Evolutionary conservation across 1,284 basidiomycete genomes (phyloP).

Genomic region (Volvariella surrecta): DNA sequence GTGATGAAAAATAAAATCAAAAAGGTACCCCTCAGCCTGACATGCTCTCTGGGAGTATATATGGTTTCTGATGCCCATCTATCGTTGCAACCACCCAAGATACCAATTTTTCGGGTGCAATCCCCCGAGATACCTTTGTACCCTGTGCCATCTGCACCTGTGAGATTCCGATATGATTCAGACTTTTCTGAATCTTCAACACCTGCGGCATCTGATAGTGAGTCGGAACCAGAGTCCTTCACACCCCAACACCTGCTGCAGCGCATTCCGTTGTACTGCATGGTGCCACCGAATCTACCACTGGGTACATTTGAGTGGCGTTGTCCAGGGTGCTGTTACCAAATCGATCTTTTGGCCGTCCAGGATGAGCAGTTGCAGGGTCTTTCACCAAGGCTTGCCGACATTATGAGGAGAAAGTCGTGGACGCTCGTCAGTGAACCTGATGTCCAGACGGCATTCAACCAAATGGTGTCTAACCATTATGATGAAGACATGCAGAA

Average conservation of each 20-base stretch:
- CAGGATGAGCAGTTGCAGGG: constrained; percentile 11
- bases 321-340: constrained; percentile 17
- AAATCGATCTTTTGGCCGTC: constrained; percentile 21
- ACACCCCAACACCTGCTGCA: constrained; percentile 7
- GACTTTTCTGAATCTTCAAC: constrained; percentile 45
- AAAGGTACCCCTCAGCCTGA: neutral
- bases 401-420: constrained; percentile 16
- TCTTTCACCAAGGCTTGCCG: constrained; percentile 11
- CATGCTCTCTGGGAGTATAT: neutral
- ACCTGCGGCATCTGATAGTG: constrained; percentile 25
- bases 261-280: constrained; percentile 21
- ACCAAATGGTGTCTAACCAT: constrained; percentile 23
- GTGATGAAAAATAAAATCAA: constrained; percentile 7
- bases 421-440: constrained; percentile 24
- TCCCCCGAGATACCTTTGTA: neutral
- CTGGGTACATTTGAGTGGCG: constrained; percentile 5
- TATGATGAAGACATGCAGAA: constrained; percentile 21
- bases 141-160: neutral
- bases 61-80: neutral
- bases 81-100: neutral
- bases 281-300: constrained; percentile 22
- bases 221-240: constrained; percentile 8
- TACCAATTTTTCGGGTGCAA: too few relatives aligned
- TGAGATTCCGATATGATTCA: constrained; percentile 31
- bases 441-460: constrained; percentile 18